Evolutionary conservation across 768 basidiomycete species (phyloP).

Genomic region (Dentipellis sp.): DNA sequence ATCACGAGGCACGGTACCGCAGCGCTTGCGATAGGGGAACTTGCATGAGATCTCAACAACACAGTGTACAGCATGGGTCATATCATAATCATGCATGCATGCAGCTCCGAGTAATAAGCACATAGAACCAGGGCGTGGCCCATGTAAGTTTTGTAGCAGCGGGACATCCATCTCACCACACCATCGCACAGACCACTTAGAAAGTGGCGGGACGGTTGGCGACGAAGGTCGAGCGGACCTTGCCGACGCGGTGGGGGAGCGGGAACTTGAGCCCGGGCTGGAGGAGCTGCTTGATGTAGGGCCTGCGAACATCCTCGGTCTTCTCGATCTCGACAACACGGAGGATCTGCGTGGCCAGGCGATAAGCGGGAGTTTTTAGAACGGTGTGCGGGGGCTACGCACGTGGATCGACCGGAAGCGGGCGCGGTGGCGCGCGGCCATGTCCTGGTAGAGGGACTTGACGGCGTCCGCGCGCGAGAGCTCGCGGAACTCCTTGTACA

Average conservation of each 20-base stretch:
- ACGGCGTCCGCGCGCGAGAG: conserved; percentile 92
- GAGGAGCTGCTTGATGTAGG: conserved; percentile 97
- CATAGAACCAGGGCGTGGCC: background rate
- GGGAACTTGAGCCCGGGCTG: conserved; percentile 92
- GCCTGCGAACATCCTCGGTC: conserved; percentile 83
- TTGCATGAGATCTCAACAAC: background rate
- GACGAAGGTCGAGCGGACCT: conserved; percentile 72
- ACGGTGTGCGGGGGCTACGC: conserved; percentile 19
- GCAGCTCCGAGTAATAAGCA: background rate
- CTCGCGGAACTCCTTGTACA: conserved; percentile 99
- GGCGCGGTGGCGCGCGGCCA: conserved; percentile 98
- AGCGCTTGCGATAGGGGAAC: background rate
- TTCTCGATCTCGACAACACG: conserved; percentile 96
- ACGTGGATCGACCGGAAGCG: conserved; percentile 99
- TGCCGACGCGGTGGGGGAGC: conserved; percentile 80
- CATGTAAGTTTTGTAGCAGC: background rate
- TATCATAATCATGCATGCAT: background rate
- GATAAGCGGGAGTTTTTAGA: background rate
- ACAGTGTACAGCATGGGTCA: background rate
- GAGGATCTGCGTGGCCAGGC: conserved; percentile 62
- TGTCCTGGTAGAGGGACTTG: conserved; percentile 96
- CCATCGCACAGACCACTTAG: conserved; percentile 18
- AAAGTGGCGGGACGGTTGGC: conserved; percentile 74
- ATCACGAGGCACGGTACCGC: background rate
- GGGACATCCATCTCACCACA: background rate